Base-by-base conservation (phyloP, 257 asterid genomes). In the Jasminum sambac region DNA sequence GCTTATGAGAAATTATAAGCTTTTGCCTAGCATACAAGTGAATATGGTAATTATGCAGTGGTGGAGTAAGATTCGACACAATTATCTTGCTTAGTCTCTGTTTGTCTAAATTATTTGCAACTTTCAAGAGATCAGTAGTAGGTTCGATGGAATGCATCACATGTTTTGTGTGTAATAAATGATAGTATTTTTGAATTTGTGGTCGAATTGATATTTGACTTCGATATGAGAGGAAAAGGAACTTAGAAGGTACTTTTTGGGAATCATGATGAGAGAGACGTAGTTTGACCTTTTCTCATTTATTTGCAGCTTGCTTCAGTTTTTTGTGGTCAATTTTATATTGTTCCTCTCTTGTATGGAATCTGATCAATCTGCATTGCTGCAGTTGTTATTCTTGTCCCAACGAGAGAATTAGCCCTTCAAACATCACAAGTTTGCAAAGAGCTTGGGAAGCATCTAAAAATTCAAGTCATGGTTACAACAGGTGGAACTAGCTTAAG, bases 401-500 rank as follows among this genome's bases (percentile, higher is more conserved):
- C 97, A 23, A 90, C 96, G 2, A 76, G 96, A 70, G 97, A 90
- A 82, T 76, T 90, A 78, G 97, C 97, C 79, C 96, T 90, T 77
- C 97, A 90, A 76, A 88, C 96, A 48, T 84, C 96, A 34, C 97
- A 87, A 83, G 97, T 90, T 59, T 90, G 97, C 77, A 90, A 90
- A 79, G 97, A 90, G 82, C 92, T 90, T 17, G 97, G 90, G 74
- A 90, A 90, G 82, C 89, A 91, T 81, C 77, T 91, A 50, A 72
- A 87, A 21, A 84, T 91, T 80, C 85, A 86, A 74, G 92, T 89
- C 65, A 91, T 91, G 97, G 96, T 89, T 66, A 85, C 92, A 52
- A 89, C 96, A 8, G 97, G 97, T 68, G 97, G 97, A 72, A 91
- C 97, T 67, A 91, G 97, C 87, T 74, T 91, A 74, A 89, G 85